phyloP scores from a whole-genome alignment of 371 early-diverging fungal genomes.

The Mucor plumbeus region DNA sequence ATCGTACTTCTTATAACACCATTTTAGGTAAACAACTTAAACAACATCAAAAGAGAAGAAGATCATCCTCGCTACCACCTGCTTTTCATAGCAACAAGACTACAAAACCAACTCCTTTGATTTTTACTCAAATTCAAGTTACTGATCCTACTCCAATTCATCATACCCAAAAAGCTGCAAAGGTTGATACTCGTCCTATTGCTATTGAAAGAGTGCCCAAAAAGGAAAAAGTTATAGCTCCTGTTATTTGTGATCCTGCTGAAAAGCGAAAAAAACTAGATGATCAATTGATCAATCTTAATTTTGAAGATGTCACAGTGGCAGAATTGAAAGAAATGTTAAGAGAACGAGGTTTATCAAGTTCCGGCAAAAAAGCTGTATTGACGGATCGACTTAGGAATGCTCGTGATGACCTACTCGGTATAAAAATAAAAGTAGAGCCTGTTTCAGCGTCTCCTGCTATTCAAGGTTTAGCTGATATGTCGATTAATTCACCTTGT shows the following conservation, averaged over 20 bases:
- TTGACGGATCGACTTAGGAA: conserved; percentile 62
- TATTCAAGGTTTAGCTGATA: conserved; percentile 29
- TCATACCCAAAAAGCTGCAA: conserved; percentile 31
- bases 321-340: conserved; percentile 73
- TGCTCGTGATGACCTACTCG: conserved; percentile 33
- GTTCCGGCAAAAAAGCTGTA: conserved; percentile 68
- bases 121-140: conserved; percentile 39
- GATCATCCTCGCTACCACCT: conserved; percentile 41
- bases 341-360: conserved; percentile 59
- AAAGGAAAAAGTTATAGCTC: conserved; percentile 28
- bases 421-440: not conserved
- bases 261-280: conserved; percentile 44
- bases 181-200: conserved; percentile 28
- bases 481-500: conserved; percentile 33
- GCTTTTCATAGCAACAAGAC: conserved; percentile 24
- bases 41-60: conserved; percentile 33
- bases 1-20: conserved; percentile 28
- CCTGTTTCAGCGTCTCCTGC: conserved; percentile 17
- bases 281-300: conserved; percentile 50
- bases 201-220: conserved; percentile 33
- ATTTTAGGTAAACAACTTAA: conserved; percentile 29
- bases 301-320: conserved; percentile 76
- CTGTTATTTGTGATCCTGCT: conserved; percentile 31
- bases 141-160: conserved; percentile 37
- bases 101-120: conserved; percentile 23